These are phyloP conservation scores for Mycena venus DNA, from an alignment of 768 basidiomycete genomes.

Conservation along the genomic window DNA sequence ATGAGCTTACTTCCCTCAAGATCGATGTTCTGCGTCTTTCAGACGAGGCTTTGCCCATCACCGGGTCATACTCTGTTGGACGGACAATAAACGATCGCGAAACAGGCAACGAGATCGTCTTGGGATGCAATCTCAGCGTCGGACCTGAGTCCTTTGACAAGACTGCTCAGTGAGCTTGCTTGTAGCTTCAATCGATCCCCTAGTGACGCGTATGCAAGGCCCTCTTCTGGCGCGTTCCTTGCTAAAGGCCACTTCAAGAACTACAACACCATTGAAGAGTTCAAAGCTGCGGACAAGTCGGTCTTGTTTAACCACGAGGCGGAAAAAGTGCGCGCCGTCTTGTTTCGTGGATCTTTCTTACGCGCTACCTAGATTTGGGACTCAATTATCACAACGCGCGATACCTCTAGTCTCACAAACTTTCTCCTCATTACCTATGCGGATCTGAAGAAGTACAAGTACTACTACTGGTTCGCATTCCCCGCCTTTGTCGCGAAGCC, in stretches of 20 bases:
- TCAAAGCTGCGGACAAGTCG: slow-evolving; percentile 90
- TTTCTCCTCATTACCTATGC: slow-evolving; percentile 95
- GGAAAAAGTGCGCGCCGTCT: slow-evolving; percentile 67
- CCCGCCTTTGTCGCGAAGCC: slow-evolving; percentile 93
- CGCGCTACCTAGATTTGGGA: slow-evolving; percentile 73
- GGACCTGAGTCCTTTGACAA: slow-evolving; percentile 75
- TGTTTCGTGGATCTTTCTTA: neutral
- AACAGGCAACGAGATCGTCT: slow-evolving; percentile 78
- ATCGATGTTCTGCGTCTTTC: slow-evolving; percentile 90
- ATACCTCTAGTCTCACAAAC: slow-evolving; percentile 71
- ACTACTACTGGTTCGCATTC: slow-evolving; percentile 98
- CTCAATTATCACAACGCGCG: slow-evolving; percentile 63
- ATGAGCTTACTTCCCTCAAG: slow-evolving; percentile 89
- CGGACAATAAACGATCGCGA: slow-evolving; percentile 81
- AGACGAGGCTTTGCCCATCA: slow-evolving; percentile 74
- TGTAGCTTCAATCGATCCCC: slow-evolving; percentile 12
- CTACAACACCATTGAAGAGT: slow-evolving; percentile 97
- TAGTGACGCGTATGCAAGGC: slow-evolving; percentile 46
- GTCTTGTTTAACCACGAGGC: slow-evolving; percentile 84
- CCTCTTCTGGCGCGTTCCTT: slow-evolving; percentile 61
- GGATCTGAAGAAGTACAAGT: slow-evolving; percentile 98
- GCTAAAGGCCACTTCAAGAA: slow-evolving; percentile 87
- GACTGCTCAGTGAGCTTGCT: slow-evolving; percentile 57
- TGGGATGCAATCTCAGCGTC: slow-evolving; percentile 77
- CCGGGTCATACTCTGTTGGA: slow-evolving; percentile 79